phyloP scores from a whole-genome alignment of 164 flowering plant genomes.

The Vitis rotundifolia region DNA sequence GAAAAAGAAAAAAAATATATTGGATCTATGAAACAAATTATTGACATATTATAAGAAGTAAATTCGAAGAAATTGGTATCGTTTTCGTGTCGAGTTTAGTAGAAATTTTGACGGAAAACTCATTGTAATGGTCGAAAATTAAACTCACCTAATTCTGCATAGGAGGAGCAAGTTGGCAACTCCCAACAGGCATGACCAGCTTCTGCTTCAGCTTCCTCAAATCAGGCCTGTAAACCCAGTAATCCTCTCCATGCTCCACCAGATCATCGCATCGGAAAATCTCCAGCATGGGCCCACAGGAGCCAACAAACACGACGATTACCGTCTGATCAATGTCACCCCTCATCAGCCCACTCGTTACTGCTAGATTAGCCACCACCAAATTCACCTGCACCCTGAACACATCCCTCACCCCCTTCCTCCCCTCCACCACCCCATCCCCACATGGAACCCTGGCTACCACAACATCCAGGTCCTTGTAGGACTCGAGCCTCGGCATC shows the following conservation, averaged over 20 bases:
- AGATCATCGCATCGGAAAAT: constrained; percentile 75
- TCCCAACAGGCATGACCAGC: constrained; percentile 60
- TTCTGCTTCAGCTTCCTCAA: constrained; percentile 48
- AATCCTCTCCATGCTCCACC: constrained; percentile 30
- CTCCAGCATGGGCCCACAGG: constrained; percentile 75
- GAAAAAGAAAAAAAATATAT: too few relatives aligned
- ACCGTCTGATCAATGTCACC: constrained; percentile 25
- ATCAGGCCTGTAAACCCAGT: constrained; percentile 62
- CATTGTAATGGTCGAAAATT: too few relatives aligned
- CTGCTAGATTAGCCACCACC: constrained; percentile 64
- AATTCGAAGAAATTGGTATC: too few relatives aligned
- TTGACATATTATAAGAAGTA: too few relatives aligned
- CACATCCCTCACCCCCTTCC: constrained; percentile 55
- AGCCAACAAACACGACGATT: constrained; percentile 55
- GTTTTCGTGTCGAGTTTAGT: too few relatives aligned
- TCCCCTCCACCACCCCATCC: not conserved
- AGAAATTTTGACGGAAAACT: not conserved
- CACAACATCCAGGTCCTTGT: constrained; percentile 52
- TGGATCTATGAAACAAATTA: too few relatives aligned
- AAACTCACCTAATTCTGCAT: constrained; percentile 39
- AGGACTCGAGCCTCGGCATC: constrained; percentile 47
- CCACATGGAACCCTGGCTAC: constrained; percentile 61
- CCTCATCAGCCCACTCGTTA: constrained; percentile 26
- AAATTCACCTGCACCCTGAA: constrained; percentile 68
- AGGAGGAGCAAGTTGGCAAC: constrained; percentile 56